Base-by-base conservation (phyloP, 2,329 filamentous ascomycete species). In the Didymella lethalis region DNA sequence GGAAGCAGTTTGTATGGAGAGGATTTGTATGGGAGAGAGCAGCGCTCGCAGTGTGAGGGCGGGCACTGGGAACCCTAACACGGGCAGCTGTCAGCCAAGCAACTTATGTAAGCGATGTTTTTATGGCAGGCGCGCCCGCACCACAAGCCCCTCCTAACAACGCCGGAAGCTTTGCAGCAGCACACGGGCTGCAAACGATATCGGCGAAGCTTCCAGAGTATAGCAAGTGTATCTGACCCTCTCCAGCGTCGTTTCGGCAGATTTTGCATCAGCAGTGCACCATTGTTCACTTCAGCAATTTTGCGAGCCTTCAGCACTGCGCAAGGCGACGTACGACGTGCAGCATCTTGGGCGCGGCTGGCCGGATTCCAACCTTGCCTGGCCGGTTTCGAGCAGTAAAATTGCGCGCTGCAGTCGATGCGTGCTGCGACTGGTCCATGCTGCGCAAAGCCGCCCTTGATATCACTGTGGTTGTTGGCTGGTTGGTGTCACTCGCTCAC, bases 11-110 rank as follows among this genome's bases (percentile, higher is more conserved):
- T 59, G 52, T 63, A 57, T 54, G 64, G 47, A 56, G 55, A 62
- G 54, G 50, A 47, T 65, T 66, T 70, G 64, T 69, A 69, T 64
- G 64, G 60, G 64, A 58, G n/a, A 59, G 53, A 45, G 50, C 28
- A 32, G 65, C 63, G 52, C 38, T 53, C 50, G 54, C 50, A 58
- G 50, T 61, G 55, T 58, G 48, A 56, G 40, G 44, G 60, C 46
- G 46, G 44, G 45, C 31, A 18, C n/a, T 4, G 26, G 10, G 7
- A 2, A 6, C 52, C 50, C 48, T 44, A 29, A 55, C 45, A 48
- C 43, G 18, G 23, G 23, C 41, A 51, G 51, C 31, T 20, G 31
- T 3, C 31, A 38, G 56, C 56, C 46, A 59, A 58, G 56, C 28
- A 12, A 20, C 40, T 58, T 45, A 58, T 31, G 56, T 58, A 34